Conservation (phyloP, 345 rosid genomes). For the Dipteronia dyeriana region DNA sequence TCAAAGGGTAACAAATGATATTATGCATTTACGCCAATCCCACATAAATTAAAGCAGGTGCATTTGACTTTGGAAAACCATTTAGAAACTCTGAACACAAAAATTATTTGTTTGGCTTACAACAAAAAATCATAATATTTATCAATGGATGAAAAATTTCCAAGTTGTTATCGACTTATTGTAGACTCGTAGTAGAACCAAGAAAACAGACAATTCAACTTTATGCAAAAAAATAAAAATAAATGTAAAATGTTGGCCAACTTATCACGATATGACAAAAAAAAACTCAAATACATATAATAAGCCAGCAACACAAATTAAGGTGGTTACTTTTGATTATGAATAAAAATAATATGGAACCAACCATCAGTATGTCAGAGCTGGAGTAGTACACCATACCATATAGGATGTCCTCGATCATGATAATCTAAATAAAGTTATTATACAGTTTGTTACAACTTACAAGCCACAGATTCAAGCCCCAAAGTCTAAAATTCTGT, state of each 20-base stretch:
- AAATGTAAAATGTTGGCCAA: background rate
- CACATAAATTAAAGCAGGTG: background rate
- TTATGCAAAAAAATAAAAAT: background rate
- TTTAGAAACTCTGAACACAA: background rate
- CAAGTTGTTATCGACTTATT: background rate
- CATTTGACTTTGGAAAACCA: background rate
- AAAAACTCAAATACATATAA: background rate
- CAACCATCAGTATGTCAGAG: background rate
- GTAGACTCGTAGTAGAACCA: background rate
- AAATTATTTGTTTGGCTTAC: background rate
- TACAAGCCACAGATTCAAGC: background rate
- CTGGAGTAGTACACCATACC: background rate
- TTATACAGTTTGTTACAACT: background rate
- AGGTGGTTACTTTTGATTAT: background rate
- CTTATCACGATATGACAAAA: background rate
- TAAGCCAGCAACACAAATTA: conserved; percentile 7
- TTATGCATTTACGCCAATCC: background rate
- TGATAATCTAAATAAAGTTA: background rate
- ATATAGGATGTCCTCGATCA: background rate
- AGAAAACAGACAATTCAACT: background rate
- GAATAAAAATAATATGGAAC: background rate
- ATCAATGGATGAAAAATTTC: background rate
- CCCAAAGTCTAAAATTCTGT: background rate
- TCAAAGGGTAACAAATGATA: background rate
- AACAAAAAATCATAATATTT: background rate